Evolutionary conservation across 2,329 filamentous ascomycete species (phyloP).

Genomic region (Blastomyces silverae): DNA sequence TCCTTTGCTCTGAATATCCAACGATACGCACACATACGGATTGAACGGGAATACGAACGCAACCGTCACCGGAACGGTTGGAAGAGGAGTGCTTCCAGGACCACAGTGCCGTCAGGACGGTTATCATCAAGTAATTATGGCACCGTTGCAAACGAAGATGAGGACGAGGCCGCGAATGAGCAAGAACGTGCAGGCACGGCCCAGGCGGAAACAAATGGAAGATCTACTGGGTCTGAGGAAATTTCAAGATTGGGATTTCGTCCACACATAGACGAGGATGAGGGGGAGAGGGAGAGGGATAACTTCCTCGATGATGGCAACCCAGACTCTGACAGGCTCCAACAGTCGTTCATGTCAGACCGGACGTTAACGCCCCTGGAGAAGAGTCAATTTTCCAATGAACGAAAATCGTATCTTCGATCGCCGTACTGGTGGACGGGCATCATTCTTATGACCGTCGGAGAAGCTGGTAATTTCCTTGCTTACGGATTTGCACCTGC

Average conservation of each 20-base stretch:
- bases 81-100: conserved; percentile 37
- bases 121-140: conserved; percentile 38
- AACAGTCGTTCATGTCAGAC: conserved; percentile 36
- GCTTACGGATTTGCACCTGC: conserved; percentile 97
- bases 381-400: conserved; percentile 34
- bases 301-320: conserved; percentile 28
- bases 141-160: conserved; percentile 26
- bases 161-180: neutral
- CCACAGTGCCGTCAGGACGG: neutral
- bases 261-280: conserved; percentile 11
- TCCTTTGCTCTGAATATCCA: conserved; percentile 95
- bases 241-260: neutral
- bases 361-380: conserved; percentile 37
- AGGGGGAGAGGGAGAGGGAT: conserved; percentile 20
- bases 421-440: conserved; percentile 97
- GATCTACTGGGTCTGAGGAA: conserved; percentile 14
- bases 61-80: conserved; percentile 50
- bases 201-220: conserved; percentile 16
- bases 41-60: conserved; percentile 63
- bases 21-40: conserved; percentile 83
- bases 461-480: conserved; percentile 92
- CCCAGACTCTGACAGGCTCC: conserved; percentile 35
- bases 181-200: conserved; percentile 9
- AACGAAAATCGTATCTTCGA: conserved; percentile 68
- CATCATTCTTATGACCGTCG: conserved; percentile 83